Conservation (phyloP, 2,329 filamentous ascomycete genomes). For the Alternaria sp. region DNA sequence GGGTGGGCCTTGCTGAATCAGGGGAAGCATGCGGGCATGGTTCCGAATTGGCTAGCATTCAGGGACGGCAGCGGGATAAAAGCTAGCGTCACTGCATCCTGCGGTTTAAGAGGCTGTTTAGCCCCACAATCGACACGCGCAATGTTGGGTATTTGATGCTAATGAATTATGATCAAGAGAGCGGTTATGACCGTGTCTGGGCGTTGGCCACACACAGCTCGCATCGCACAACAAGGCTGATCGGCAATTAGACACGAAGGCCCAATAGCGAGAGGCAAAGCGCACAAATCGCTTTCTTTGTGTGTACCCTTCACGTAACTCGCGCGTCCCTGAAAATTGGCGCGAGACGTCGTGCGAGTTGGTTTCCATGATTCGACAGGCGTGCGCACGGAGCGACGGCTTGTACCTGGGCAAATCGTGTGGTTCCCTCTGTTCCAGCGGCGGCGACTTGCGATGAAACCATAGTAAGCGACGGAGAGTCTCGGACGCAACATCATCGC, state of each 20-base stretch:
- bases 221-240: slow-evolving; percentile 16
- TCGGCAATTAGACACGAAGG: slow-evolving; percentile 34
- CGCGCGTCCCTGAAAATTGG: slow-evolving; percentile 47
- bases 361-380: slow-evolving; percentile 42
- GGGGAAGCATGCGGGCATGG: slow-evolving; percentile 43
- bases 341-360: slow-evolving; percentile 33
- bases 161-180: slow-evolving; percentile 29
- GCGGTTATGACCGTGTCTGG: slow-evolving; percentile 15
- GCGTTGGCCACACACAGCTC: slow-evolving; percentile 26
- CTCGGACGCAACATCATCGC: slow-evolving; percentile 44
- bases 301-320: slow-evolving; percentile 36
- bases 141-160: slow-evolving; percentile 46
- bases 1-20: slow-evolving; percentile 41
- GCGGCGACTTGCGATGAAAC: slow-evolving; percentile 41
- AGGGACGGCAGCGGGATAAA: slow-evolving; percentile 43
- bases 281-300: slow-evolving; percentile 21
- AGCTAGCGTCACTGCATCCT: slow-evolving; percentile 36
- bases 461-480: slow-evolving; percentile 28
- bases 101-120: slow-evolving; percentile 37
- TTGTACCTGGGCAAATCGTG: slow-evolving; percentile 26
- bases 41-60: slow-evolving; percentile 46
- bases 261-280: slow-evolving; percentile 30
- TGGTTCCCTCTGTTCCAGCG: slow-evolving; percentile 35
- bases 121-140: slow-evolving; percentile 43
- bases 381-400: slow-evolving; percentile 43